phyloP scores from a whole-genome alignment of 2,329 filamentous ascomycete species.

The Hypomyces perniciosus region DNA sequence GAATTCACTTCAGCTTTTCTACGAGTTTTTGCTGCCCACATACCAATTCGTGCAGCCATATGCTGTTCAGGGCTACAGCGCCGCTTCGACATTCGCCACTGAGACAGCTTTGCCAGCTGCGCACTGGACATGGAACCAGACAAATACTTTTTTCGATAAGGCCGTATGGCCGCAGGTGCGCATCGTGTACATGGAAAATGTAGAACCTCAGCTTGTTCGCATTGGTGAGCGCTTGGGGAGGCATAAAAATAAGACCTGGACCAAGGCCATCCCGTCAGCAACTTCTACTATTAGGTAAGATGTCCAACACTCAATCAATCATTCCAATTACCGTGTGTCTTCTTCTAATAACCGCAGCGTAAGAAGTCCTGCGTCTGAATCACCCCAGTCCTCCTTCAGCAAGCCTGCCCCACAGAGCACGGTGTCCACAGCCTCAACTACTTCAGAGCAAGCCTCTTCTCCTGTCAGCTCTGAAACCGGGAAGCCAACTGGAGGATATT shows the following conservation, averaged over 20 bases:
- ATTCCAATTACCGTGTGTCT: neutral
- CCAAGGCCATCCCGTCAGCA: conserved; percentile 23
- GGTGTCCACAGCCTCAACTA: conserved; percentile 27
- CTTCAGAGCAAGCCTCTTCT: conserved; percentile 13
- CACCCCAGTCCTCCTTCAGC: conserved; percentile 29
- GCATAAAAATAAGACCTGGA: conserved; percentile 46
- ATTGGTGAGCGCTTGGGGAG: conserved; percentile 85
- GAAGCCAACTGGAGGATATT: conserved; percentile 19
- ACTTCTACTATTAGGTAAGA: conserved; percentile 4
- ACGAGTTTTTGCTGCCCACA: conserved; percentile 66
- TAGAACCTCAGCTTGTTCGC: conserved; percentile 88
- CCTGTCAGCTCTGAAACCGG: conserved; percentile 24
- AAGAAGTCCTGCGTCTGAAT: conserved; percentile 14
- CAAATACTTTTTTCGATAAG: conserved; percentile 64
- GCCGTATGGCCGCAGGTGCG: conserved; percentile 77
- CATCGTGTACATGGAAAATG: conserved; percentile 79
- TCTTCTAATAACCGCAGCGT: conserved; percentile 15
- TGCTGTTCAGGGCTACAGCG: conserved; percentile 59
- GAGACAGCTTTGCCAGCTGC: conserved; percentile 67
- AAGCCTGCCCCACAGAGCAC: conserved; percentile 29
- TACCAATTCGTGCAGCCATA: conserved; percentile 73
- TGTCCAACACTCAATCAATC: neutral
- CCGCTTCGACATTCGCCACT: conserved; percentile 60
- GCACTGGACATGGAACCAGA: conserved; percentile 63
- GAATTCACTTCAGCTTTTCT: conserved; percentile 61